phyloP scores from a whole-genome alignment of 257 asterid genomes.

The Gentiana straminea region DNA sequence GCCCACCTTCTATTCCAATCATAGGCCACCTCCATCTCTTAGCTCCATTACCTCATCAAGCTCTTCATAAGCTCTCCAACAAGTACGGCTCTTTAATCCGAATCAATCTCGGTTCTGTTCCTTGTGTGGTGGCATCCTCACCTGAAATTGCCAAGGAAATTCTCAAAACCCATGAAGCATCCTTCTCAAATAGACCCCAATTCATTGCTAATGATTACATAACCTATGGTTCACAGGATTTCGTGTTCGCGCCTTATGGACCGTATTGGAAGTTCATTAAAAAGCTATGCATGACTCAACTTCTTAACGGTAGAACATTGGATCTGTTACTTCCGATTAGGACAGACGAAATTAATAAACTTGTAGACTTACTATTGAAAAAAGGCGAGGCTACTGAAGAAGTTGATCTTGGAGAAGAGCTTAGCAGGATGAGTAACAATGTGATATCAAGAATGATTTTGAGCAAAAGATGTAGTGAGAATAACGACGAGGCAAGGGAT shows the following conservation, averaged over 20 bases:
- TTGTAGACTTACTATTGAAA: constrained; percentile 13
- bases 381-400: constrained; percentile 22
- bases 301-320: constrained; percentile 44
- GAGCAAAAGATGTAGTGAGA: constrained; percentile 45
- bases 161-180: constrained; percentile 43
- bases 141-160: constrained; percentile 38
- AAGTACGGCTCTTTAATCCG: constrained; percentile 46
- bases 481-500: constrained; percentile 38
- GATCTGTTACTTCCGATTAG: constrained; percentile 45
- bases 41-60: constrained; percentile 57
- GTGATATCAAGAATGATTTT: constrained; percentile 55
- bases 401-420: constrained; percentile 46
- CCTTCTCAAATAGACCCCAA: constrained; percentile 39
- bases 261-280: constrained; percentile 8
- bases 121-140: constrained; percentile 52
- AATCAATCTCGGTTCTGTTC: constrained; percentile 40
- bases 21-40: constrained; percentile 68
- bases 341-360: constrained; percentile 21
- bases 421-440: constrained; percentile 36
- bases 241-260: constrained; percentile 60
- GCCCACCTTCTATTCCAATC: constrained; percentile 46
- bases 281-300: constrained; percentile 59
- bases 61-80: constrained; percentile 40
- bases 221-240: constrained; percentile 57
- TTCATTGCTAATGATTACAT: constrained; percentile 32